Evolutionary conservation across 2,329 filamentous ascomycete genomes (phyloP), one percentile per base, ranked within the genome.

Genomic region (Alternaria gansuensis): DNA sequence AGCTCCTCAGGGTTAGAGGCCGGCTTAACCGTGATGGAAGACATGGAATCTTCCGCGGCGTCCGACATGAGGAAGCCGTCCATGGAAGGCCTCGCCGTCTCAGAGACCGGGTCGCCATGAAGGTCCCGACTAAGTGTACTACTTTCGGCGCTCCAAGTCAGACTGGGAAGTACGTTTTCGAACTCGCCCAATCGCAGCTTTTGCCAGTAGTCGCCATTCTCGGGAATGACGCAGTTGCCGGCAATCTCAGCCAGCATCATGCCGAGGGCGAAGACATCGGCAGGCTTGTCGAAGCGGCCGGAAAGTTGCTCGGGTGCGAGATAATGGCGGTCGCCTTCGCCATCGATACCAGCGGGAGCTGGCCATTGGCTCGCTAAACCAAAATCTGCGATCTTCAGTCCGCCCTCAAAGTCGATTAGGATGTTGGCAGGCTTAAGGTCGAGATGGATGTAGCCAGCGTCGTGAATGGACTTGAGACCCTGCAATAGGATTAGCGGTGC

Each of bases 181-280:
- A 97, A 88, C 74, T 98, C 93, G 34, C 93, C 94, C 55, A 90
- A 91, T 48, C 95, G 88, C 45, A 99, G 85, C 46, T 92, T 92
- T 71, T 94, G 88, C 95, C 95, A 99, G 14, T 90, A 91, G 14
- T 88, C 85, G 44, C 95, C 95, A 66, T 98, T 97, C 73, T 97
- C 93, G 0, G 95, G 95, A 28, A 99, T 88, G 63, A 92, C 89
- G 50, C 97, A 93, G 72, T 99, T 99, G 63, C 91, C 93, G 26
- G 93, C 94, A 70, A 93, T 95, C 80, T 99, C 95, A 49, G 97
- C 87, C 76, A 97, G 91, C 77, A 98, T 96, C 69, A 98, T 86
- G 51, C 95, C 95, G 29, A 99, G 86, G 10, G 95, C 92, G 77
- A 97, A 99, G 50, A 99, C 86, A 77, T 99, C 95, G 34, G 93